These are phyloP conservation scores for Prototheca wickerhamii DNA, from an alignment of 163 green algal species.

Conservation along the genomic window DNA sequence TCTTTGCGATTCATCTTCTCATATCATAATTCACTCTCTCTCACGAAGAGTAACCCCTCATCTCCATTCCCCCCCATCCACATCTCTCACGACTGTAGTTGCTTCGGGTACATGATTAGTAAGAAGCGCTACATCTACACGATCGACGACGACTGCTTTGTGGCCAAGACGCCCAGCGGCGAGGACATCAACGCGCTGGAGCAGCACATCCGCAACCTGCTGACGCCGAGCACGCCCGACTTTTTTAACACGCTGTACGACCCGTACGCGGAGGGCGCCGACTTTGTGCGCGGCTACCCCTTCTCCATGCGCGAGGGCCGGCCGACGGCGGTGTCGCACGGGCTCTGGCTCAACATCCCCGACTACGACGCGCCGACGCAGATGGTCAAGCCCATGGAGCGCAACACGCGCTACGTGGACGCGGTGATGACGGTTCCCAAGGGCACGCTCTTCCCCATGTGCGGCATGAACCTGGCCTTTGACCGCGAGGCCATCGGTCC, in stretches of 20 bases:
- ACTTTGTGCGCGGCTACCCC: constrained; percentile 94
- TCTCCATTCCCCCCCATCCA: not conserved
- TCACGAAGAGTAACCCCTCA: not conserved
- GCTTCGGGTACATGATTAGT: constrained; percentile 85
- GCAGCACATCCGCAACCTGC: constrained; percentile 93
- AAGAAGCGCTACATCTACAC: constrained; percentile 96
- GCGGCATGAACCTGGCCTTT: constrained; percentile 97
- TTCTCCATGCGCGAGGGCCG: constrained; percentile 86
- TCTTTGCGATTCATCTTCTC: not conserved
- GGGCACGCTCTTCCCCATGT: constrained; percentile 93
- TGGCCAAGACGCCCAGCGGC: constrained; percentile 80
- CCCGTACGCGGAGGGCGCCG: constrained; percentile 71
- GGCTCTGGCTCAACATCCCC: constrained; percentile 97
- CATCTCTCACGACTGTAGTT: constrained; percentile 51
- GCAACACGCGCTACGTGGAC: constrained; percentile 90
- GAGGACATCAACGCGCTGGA: constrained; percentile 89
- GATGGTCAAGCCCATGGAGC: constrained; percentile 93
- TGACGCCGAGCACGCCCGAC: constrained; percentile 83
- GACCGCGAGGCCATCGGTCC: constrained; percentile 85
- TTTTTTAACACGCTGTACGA: constrained; percentile 99
- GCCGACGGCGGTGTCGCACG: constrained; percentile 84
- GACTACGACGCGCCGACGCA: constrained; percentile 88
- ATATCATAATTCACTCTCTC: not conserved
- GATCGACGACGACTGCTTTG: constrained; percentile 95
- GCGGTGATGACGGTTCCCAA: constrained; percentile 92